Percentiles rank a stretch among this genome's conserved stretches.
phyloP scores from a whole-genome alignment of 352 stramenopile species.

The Globisporangium takayamanum region DNA sequence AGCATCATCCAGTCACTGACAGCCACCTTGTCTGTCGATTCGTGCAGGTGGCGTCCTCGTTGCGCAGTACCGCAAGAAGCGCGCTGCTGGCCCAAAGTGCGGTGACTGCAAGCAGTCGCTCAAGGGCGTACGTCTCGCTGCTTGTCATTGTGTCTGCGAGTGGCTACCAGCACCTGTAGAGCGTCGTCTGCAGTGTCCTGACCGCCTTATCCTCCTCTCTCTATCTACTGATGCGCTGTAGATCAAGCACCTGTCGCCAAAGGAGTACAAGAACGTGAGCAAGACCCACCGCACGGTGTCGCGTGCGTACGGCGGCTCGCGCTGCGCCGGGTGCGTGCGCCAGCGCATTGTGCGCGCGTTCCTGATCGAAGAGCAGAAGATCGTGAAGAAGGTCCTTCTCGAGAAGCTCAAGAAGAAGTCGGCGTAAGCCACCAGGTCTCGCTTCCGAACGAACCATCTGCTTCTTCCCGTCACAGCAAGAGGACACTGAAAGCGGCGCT shows the following conservation, averaged over 20 bases:
- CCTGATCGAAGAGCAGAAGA: constrained; percentile 99
- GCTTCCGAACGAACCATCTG: neutral
- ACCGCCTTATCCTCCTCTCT: neutral
- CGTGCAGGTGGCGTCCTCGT: constrained; percentile 85
- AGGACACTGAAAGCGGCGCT: constrained; percentile 4
- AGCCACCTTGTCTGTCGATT: neutral
- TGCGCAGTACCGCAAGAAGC: constrained; percentile 95
- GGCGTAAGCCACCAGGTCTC: constrained; percentile 30
- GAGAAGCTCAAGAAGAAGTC: constrained; percentile 92
- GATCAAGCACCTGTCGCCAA: constrained; percentile 82
- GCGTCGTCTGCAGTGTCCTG: neutral
- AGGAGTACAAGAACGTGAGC: constrained; percentile 79
- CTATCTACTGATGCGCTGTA: constrained; percentile 10
- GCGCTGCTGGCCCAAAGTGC: constrained; percentile 91
- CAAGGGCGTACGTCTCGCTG: constrained; percentile 34
- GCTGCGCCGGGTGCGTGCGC: constrained; percentile 92
- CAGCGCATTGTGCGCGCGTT: constrained; percentile 97
- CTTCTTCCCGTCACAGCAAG: constrained; percentile 15
- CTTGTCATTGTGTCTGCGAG: constrained; percentile 2
- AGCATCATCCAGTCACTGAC: neutral
- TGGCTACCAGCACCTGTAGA: neutral
- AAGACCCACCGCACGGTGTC: constrained; percentile 93
- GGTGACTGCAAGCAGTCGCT: constrained; percentile 94
- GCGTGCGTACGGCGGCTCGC: constrained; percentile 95
- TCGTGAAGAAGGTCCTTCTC: constrained; percentile 98